A percentile compares a stretch with the other conserved stretches of the same genome.
phyloP scores from a whole-genome alignment of 2,329 filamentous ascomycete species.

The Anisogramma anomala region DNA sequence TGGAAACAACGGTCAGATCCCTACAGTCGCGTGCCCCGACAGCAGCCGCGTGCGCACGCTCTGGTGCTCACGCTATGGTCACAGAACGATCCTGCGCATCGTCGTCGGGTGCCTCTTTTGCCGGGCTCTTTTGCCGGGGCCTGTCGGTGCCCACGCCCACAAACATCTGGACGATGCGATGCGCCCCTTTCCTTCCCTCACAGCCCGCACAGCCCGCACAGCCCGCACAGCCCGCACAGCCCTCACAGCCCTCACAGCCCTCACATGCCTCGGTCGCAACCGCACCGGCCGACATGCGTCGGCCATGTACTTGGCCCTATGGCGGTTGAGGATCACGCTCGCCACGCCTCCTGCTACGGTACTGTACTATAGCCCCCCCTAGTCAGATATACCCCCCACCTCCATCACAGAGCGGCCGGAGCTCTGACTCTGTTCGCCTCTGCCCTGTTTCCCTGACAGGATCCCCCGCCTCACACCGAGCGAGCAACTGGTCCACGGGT shows the following conservation, averaged over 20 bases:
- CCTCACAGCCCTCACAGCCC: no score
- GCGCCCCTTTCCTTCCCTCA: slow-evolving; percentile 7
- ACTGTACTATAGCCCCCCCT: slow-evolving; percentile 21
- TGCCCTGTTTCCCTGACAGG: slow-evolving; percentile 13
- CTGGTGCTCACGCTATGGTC: slow-evolving; percentile 8
- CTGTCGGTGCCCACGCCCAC: slow-evolving; percentile 1
- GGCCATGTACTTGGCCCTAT: slow-evolving; percentile 17
- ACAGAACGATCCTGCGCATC: slow-evolving; percentile 5
- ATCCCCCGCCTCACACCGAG: slow-evolving; percentile 12
- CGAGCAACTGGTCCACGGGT: slow-evolving; percentile 9
- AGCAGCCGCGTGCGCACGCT: slow-evolving; percentile 7
- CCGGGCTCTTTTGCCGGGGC: slow-evolving; percentile 1
- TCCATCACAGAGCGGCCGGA: slow-evolving; percentile 16
- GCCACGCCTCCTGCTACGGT: slow-evolving; percentile 17
- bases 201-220: no score
- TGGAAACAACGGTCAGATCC: slow-evolving; percentile 13
- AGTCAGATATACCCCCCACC: slow-evolving; percentile 20
- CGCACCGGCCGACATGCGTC: slow-evolving; percentile 7
- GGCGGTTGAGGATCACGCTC: slow-evolving; percentile 18
- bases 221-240: no score
- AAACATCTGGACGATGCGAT: no score
- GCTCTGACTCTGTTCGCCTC: slow-evolving; percentile 11
- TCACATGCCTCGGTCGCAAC: slow-evolving; percentile 4
- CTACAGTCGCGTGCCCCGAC: no score
- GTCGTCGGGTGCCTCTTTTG: no score